Conservation (phyloP, 2,329 filamentous ascomycete genomes). For the Pyrenochaeta sp. region DNA sequence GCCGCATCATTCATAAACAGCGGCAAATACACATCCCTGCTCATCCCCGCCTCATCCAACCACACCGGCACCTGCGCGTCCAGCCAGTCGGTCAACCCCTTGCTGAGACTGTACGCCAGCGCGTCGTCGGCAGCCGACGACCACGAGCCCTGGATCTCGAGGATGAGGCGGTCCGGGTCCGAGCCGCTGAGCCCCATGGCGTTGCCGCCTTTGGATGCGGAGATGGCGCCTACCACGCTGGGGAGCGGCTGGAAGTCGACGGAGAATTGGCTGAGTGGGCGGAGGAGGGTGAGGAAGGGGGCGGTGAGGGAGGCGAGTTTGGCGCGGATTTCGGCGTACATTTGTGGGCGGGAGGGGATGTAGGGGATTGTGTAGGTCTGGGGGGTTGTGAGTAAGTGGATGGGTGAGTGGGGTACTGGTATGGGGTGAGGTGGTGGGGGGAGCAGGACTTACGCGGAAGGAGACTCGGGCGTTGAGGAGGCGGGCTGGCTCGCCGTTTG, state of each 20-base stretch:
- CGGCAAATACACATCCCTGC: slow-evolving; percentile 21
- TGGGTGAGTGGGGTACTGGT: slow-evolving; percentile 5
- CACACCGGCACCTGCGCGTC: slow-evolving; percentile 27
- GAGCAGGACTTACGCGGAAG: slow-evolving; percentile 30
- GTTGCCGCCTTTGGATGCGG: slow-evolving; percentile 29
- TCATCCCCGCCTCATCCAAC: slow-evolving; percentile 31
- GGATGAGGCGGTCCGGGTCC: slow-evolving; percentile 28
- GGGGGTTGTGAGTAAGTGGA: background rate
- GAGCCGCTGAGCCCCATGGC: slow-evolving; percentile 31
- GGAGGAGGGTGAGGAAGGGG: slow-evolving; percentile 27
- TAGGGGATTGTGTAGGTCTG: slow-evolving; percentile 36
- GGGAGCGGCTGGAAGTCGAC: slow-evolving; percentile 36
- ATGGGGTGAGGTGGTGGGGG: too few species aligned
- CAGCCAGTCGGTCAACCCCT: slow-evolving; percentile 30
- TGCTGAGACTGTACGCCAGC: slow-evolving; percentile 15
- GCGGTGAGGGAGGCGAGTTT: slow-evolving; percentile 34
- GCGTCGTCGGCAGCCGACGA: slow-evolving; percentile 20
- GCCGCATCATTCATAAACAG: slow-evolving; percentile 34
- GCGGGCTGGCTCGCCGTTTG: slow-evolving; percentile 19
- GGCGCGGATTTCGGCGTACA: slow-evolving; percentile 45
- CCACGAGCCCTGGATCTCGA: slow-evolving; percentile 32
- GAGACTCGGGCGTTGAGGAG: slow-evolving; percentile 23
- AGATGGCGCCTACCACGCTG: slow-evolving; percentile 21
- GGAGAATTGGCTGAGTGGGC: slow-evolving; percentile 24
- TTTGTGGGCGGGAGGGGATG: slow-evolving; percentile 33